These are phyloP conservation scores for Biscutella auriculata DNA, from an alignment of 441 rosid species.

Conservation along the genomic window DNA sequence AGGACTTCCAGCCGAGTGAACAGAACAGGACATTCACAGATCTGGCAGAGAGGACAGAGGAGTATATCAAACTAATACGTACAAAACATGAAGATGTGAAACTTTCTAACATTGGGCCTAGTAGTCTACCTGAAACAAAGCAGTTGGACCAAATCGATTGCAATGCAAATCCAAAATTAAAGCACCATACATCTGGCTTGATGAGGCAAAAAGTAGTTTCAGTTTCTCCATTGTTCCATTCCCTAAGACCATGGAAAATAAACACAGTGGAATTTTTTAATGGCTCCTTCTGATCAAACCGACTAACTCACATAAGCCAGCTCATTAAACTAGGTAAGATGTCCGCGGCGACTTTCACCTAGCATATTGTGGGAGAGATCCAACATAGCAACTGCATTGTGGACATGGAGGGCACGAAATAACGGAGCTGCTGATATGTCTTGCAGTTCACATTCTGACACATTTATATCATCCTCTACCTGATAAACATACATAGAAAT, in stretches of 20 bases:
- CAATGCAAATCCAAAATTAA: conserved; percentile 92
- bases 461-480: conserved; percentile 87
- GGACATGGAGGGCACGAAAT: conserved; percentile 54
- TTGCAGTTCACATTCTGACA: conserved; percentile 83
- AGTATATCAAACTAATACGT: conserved; percentile 3
- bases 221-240: conserved; percentile 94
- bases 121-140: conserved; percentile 76
- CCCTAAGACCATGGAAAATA: conserved; percentile 39
- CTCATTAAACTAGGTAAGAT: background rate
- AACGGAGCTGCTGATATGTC: conserved; percentile 81
- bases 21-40: conserved; percentile 85
- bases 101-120: conserved; percentile 3
- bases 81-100: background rate
- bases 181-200: conserved; percentile 73
- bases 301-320: background rate
- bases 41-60: conserved; percentile 32
- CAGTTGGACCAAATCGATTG: conserved; percentile 91
- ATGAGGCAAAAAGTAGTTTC: conserved; percentile 51
- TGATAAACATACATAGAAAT: conserved; percentile 19
- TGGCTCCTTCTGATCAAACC: conserved; percentile 2
- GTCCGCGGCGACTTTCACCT: conserved; percentile 38
- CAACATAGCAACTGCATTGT: conserved; percentile 58
- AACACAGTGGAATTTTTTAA: background rate
- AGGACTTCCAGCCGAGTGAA: conserved; percentile 80
- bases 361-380: conserved; percentile 88